phyloP scores from a whole-genome alignment of 2,329 filamentous ascomycete genomes.

The Pezicula radicicola region DNA sequence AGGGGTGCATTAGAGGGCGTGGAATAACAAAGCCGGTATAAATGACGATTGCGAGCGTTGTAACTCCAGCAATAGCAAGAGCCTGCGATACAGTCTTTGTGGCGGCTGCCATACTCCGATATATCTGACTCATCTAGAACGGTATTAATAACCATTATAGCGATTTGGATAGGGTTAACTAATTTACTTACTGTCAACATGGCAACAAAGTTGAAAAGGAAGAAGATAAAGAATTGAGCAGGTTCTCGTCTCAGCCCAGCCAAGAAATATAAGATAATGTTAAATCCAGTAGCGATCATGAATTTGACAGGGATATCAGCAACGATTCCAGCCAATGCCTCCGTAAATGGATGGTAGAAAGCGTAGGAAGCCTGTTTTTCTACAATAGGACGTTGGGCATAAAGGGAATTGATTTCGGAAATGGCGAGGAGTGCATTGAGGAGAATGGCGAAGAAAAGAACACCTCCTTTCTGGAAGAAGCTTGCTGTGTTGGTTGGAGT shows the following conservation, averaged over 20 bases:
- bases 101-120: conserved; percentile 70
- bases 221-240: conserved; percentile 82
- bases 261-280: conserved; percentile 83
- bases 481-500: conserved; percentile 47
- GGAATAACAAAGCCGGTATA: conserved; percentile 40
- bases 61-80: conserved; percentile 57
- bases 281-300: conserved; percentile 70
- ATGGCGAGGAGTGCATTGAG: conserved; percentile 65
- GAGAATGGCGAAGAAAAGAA: conserved; percentile 67
- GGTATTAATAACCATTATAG: conserved; percentile 70
- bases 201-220: conserved; percentile 30
- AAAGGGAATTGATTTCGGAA: conserved; percentile 68
- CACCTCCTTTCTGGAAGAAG: conserved; percentile 60
- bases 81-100: conserved; percentile 67
- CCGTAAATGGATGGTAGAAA: conserved; percentile 85
- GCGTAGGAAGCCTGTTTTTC: conserved; percentile 88
- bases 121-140: conserved; percentile 70
- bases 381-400: conserved; percentile 84
- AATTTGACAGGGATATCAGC: conserved; percentile 85
- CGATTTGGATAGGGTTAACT: not conserved
- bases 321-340: conserved; percentile 83
- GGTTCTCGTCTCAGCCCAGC: conserved; percentile 64
- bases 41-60: conserved; percentile 32
- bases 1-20: conserved; percentile 63
- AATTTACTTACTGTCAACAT: conserved; percentile 59